Conservation (phyloP, 2,329 filamentous ascomycete genomes). For the Cladosporium sp. region DNA sequence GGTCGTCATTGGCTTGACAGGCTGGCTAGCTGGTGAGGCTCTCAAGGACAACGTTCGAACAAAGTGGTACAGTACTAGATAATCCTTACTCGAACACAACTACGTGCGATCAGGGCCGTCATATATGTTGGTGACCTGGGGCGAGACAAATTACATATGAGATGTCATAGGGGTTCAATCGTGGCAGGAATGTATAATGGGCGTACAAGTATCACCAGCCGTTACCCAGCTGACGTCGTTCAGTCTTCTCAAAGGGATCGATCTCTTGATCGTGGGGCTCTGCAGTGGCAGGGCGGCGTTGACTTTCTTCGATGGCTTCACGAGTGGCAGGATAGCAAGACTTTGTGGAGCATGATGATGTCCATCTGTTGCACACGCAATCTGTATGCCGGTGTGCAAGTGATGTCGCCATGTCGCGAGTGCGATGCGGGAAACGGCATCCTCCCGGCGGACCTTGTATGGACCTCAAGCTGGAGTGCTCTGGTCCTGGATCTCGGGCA, state of each 20-base stretch:
- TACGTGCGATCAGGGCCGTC: no score
- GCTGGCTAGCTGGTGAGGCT: neutral
- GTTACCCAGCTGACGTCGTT: neutral
- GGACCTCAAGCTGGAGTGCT: neutral
- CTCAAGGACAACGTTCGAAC: no score
- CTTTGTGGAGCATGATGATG: neutral
- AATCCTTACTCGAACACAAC: no score
- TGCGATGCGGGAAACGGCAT: conserved; percentile 3
- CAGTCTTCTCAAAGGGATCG: neutral
- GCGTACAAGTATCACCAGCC: conserved; percentile 6
- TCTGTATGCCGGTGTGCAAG: neutral
- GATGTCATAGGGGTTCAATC: neutral
- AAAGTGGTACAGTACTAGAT: neutral
- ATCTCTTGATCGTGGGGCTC: neutral
- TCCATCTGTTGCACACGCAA: neutral
- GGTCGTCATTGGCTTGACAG: neutral
- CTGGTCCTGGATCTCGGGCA: neutral
- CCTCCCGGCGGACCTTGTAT: conserved; percentile 11
- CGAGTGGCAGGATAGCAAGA: neutral
- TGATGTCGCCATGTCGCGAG: neutral
- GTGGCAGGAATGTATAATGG: conserved; percentile 8
- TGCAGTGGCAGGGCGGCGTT: conserved; percentile 3
- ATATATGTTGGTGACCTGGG: no score
- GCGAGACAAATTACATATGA: neutral
- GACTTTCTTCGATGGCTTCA: neutral